Conservation (phyloP, 1,284 basidiomycete species). For the Ceratobasidium sp. region DNA sequence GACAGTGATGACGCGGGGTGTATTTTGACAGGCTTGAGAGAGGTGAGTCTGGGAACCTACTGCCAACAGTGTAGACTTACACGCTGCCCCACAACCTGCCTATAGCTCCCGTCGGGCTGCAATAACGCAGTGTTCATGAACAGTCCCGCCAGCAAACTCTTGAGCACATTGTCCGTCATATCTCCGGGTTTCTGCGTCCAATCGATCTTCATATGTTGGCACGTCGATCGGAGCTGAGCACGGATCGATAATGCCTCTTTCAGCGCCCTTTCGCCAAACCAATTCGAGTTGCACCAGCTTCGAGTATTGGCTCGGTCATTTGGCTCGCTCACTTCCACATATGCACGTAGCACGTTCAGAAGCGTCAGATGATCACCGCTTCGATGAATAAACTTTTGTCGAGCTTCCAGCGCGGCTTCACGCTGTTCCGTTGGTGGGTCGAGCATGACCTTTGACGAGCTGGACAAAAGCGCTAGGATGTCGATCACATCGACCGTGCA, state of each 20-base stretch:
- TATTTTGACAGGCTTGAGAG: slow-evolving; percentile 75
- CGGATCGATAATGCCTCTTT: slow-evolving; percentile 84
- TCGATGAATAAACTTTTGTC: slow-evolving; percentile 78
- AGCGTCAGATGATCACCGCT: slow-evolving; percentile 91
- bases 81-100: slow-evolving; percentile 78
- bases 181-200: slow-evolving; percentile 63
- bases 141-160: slow-evolving; percentile 74
- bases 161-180: slow-evolving; percentile 66
- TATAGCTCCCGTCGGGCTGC: slow-evolving; percentile 82
- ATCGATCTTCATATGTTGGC: slow-evolving; percentile 67
- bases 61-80: slow-evolving; percentile 56
- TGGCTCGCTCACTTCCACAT: slow-evolving; percentile 58
- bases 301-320: slow-evolving; percentile 41
- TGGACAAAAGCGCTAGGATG: slow-evolving; percentile 80
- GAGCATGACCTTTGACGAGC: slow-evolving; percentile 75
- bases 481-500: slow-evolving; percentile 79
- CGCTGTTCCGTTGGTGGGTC: slow-evolving; percentile 62
- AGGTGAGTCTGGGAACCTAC: background rate
- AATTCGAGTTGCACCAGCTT: slow-evolving; percentile 81
- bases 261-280: slow-evolving; percentile 84
- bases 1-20: slow-evolving; percentile 83
- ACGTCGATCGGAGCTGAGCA: slow-evolving; percentile 76
- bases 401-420: slow-evolving; percentile 62
- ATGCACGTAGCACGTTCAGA: slow-evolving; percentile 84
- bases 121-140: slow-evolving; percentile 83